A percentile compares a stretch with the other conserved stretches of the same genome.
phyloP scores from a whole-genome alignment of 1,139 yeast species.

The Nakaseomyces delphensis region DNA sequence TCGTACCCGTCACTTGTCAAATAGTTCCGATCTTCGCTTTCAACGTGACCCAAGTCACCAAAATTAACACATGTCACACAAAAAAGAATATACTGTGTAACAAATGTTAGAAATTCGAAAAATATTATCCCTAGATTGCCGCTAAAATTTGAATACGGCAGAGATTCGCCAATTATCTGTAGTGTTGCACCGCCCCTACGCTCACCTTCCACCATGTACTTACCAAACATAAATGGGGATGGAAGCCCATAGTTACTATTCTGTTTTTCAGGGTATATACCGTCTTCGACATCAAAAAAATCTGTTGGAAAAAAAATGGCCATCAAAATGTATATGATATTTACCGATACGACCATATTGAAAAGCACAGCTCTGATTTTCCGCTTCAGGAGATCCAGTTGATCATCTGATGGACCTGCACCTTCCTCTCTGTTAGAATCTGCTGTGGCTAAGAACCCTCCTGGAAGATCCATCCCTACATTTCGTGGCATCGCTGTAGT shows the following conservation, averaged over 20 bases:
- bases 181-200: conserved; percentile 32
- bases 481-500: conserved; percentile 8
- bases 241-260: conserved; percentile 25
- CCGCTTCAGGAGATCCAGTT: conserved; percentile 18
- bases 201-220: conserved; percentile 27
- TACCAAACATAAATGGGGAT: conserved; percentile 24
- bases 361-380: conserved; percentile 23
- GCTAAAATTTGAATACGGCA: conserved; percentile 29
- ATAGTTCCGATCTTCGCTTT: conserved; percentile 7
- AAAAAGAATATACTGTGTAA: conserved; percentile 31
- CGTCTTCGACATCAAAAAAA: conserved; percentile 17
- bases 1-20: conserved; percentile 11
- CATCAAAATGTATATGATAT: conserved; percentile 22
- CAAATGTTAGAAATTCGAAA: conserved; percentile 27
- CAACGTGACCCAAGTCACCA: conserved; percentile 23
- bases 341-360: conserved; percentile 24
- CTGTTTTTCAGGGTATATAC: conserved; percentile 10
- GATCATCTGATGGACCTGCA: conserved; percentile 11
- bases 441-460: conserved; percentile 15
- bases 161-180: conserved; percentile 38
- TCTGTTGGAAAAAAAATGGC: conserved; percentile 25
- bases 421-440: not conserved
- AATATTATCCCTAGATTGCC: conserved; percentile 29
- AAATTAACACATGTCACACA: conserved; percentile 32
- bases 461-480: conserved; percentile 18